These are phyloP conservation scores for Clitopilus hobsonii DNA, from an alignment of 768 basidiomycete genomes.

Conservation along the genomic window DNA sequence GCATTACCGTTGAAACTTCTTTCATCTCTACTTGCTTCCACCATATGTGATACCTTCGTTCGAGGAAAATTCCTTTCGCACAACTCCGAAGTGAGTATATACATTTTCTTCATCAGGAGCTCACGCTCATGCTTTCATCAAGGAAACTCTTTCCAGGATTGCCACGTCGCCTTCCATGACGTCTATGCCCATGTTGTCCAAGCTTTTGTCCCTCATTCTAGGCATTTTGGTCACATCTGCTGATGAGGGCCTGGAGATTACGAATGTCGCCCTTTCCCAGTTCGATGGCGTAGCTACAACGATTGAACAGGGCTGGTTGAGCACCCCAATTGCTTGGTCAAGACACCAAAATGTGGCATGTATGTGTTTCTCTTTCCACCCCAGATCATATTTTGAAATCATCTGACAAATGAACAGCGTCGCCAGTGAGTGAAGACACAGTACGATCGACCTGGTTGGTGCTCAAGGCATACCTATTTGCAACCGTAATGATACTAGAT, in stretches of 20 bases:
- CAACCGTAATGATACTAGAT: slow-evolving; percentile 64
- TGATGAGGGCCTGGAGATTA: slow-evolving; percentile 15
- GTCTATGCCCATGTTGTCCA: slow-evolving; percentile 35
- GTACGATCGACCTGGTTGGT: slow-evolving; percentile 56
- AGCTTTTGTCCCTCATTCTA: slow-evolving; percentile 28
- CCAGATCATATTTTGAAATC: slow-evolving; percentile 2
- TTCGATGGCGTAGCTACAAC: slow-evolving; percentile 32
- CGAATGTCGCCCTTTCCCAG: slow-evolving; percentile 25
- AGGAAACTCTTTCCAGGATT: slow-evolving; percentile 25
- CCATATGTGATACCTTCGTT: slow-evolving; percentile 51
- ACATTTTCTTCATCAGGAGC: neutral
- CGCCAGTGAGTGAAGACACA: slow-evolving; percentile 37
- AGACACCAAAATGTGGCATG: slow-evolving; percentile 26
- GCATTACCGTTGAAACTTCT: slow-evolving; percentile 54
- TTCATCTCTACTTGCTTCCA: slow-evolving; percentile 29
- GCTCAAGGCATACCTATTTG: slow-evolving; percentile 76
- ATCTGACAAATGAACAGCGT: slow-evolving; percentile 18
- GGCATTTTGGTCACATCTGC: slow-evolving; percentile 31
- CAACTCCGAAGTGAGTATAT: slow-evolving; percentile 16
- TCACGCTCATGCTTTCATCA: too few species aligned
- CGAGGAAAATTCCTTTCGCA: slow-evolving; percentile 49
- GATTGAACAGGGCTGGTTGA: slow-evolving; percentile 46
- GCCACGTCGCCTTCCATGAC: slow-evolving; percentile 30
- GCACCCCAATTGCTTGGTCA: slow-evolving; percentile 31
- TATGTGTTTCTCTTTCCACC: slow-evolving; percentile 10